These are phyloP conservation scores for Aureobasidium sp. DNA, from an alignment of 2,329 filamentous ascomycete genomes.

Conservation along the genomic window DNA sequence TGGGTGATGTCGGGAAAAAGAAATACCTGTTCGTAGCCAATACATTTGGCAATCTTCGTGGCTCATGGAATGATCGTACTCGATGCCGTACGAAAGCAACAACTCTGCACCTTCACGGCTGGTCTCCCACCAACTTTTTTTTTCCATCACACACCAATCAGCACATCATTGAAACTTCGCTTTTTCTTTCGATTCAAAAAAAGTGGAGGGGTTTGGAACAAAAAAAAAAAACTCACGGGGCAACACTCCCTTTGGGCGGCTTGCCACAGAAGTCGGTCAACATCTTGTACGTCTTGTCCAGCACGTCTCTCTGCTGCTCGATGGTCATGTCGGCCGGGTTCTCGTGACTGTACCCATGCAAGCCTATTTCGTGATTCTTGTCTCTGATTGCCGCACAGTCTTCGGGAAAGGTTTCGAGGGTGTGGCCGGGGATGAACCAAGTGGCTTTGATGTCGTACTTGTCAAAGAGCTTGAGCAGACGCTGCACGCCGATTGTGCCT, in stretches of 20 bases:
- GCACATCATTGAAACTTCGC: constrained; percentile 19
- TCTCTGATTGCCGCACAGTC: constrained; percentile 55
- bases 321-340: constrained; percentile 64
- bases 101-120: constrained; percentile 59
- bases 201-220: not conserved
- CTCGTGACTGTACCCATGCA: constrained; percentile 64
- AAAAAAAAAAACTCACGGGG: constrained; percentile 44
- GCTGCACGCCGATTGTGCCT: constrained; percentile 56
- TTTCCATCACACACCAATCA: too few species aligned
- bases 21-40: constrained; percentile 45
- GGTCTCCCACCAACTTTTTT: constrained; percentile 58
- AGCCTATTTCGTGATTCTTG: constrained; percentile 56
- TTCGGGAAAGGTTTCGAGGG: constrained; percentile 57
- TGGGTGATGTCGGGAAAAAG: too few species aligned
- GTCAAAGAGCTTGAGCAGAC: constrained; percentile 60
- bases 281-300: constrained; percentile 64
- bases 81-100: constrained; percentile 57
- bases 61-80: constrained; percentile 61
- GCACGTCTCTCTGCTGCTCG: constrained; percentile 65
- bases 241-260: constrained; percentile 61
- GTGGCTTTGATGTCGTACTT: constrained; percentile 64
- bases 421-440: constrained; percentile 58
- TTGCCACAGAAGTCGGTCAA: constrained; percentile 63
- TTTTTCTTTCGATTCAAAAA: too few species aligned
- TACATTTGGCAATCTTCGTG: constrained; percentile 58